Evolutionary conservation across 164 flowering plant species (phyloP).

Genomic region (Vitis rupestris): DNA sequence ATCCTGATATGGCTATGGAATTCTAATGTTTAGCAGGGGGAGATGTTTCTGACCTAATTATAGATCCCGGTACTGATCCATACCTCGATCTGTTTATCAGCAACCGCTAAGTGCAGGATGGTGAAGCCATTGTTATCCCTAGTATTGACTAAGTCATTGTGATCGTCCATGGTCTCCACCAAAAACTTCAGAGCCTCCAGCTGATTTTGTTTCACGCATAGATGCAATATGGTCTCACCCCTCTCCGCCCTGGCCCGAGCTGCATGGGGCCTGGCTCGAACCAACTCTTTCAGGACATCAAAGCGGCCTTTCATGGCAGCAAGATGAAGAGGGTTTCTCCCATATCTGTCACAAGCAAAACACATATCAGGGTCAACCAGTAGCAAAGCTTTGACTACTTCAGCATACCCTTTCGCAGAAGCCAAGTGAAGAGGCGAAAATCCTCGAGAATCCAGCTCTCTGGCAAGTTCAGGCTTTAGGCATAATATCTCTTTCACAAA

Average conservation of each 20-base stretch:
- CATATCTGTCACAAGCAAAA: slow-evolving; percentile 9
- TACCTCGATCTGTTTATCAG: slow-evolving; percentile 20
- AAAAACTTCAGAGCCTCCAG: slow-evolving; percentile 26
- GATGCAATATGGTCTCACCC: slow-evolving; percentile 31
- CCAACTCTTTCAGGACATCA: slow-evolving; percentile 22
- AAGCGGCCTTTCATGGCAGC: slow-evolving; percentile 29
- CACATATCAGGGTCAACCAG: slow-evolving; percentile 10
- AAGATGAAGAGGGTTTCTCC: slow-evolving; percentile 31
- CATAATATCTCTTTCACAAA: slow-evolving; percentile 11
- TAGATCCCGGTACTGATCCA: not conserved
- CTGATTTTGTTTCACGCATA: slow-evolving; percentile 17
- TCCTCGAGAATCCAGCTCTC: slow-evolving; percentile 15
- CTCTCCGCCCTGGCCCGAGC: slow-evolving; percentile 2
- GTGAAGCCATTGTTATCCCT: slow-evolving; percentile 25
- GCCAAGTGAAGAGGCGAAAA: slow-evolving; percentile 32
- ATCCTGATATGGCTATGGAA: no score
- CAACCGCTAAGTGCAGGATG: slow-evolving; percentile 24
- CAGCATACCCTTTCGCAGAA: slow-evolving; percentile 21
- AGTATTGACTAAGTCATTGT: slow-evolving; percentile 7
- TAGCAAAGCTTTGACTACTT: slow-evolving; percentile 14
- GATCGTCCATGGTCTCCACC: slow-evolving; percentile 1
- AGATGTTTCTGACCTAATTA: no score
- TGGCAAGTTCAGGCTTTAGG: slow-evolving; percentile 20
- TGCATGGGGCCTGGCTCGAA: slow-evolving; percentile 4
- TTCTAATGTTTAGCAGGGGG: no score